These are phyloP conservation scores for Trichoderma sp. DNA, from an alignment of 2,329 filamentous ascomycete genomes.

Conservation along the genomic window DNA sequence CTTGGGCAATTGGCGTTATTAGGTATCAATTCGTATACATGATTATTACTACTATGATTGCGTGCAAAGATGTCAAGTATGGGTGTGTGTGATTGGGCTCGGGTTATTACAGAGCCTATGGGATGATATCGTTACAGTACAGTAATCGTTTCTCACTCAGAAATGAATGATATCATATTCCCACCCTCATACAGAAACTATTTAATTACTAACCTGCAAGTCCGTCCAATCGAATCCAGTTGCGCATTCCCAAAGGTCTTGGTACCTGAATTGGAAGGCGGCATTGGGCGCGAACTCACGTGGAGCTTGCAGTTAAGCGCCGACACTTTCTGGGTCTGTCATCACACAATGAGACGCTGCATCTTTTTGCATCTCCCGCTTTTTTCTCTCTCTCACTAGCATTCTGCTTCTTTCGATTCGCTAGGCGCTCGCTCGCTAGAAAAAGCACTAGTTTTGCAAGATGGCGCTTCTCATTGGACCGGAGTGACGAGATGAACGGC, in stretches of 20 bases:
- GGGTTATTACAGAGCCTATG: too few species aligned
- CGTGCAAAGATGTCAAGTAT: neutral
- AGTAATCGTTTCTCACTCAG: neutral
- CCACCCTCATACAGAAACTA: neutral
- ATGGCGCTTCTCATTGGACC: neutral
- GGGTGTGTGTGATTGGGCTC: neutral
- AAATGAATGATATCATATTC: neutral
- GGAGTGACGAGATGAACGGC: neutral
- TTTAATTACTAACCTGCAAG: neutral
- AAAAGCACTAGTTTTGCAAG: neutral
- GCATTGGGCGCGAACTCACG: neutral
- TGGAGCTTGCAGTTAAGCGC: conserved; percentile 9
- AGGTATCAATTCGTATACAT: conserved; percentile 23
- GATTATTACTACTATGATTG: neutral
- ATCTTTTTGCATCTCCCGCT: neutral
- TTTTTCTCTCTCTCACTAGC: neutral
- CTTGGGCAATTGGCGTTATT: conserved; percentile 25
- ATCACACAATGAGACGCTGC: conserved; percentile 12
- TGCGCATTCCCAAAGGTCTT: neutral
- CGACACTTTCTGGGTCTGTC: neutral
- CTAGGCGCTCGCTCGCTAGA: neutral
- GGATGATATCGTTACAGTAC: neutral
- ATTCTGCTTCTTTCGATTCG: neutral
- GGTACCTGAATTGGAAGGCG: neutral
- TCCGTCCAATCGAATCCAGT: neutral